Evolutionary conservation across 805 yeast genomes (phyloP), one percentile per base, ranked within the genome.

Genomic region (Wickerhamomyces ciferrii): DNA sequence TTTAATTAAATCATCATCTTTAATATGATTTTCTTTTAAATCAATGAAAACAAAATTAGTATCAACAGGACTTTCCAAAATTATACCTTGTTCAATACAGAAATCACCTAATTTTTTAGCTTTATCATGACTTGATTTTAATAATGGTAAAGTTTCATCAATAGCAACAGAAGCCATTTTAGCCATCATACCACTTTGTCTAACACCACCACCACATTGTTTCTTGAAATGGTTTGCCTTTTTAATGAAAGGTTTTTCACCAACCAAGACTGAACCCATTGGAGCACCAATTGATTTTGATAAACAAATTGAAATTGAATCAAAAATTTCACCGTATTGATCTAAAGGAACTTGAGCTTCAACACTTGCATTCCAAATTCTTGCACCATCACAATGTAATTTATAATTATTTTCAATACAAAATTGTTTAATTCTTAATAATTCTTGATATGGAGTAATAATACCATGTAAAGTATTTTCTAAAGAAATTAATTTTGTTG

Each of bases 261-360:
- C 95, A 34, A 90, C 96, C 36, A 91, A 72, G 4, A 91, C 80
- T 14, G 96, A 85, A 6, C 98, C 97, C 54, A 91, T 79, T 45
- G 98, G 97, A 0, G 97, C 97, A 48, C 97, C 96, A 54, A 91
- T 70, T 5, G 95, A 83, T 65, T 92, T 92, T 41, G 96, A 88
- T 43, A 91, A 68, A 66, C 98, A 91, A 44, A 91, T 73, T 7
- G 96, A 87, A 41, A 91, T 87, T 11, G 94, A 78, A 66, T 91
- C 97, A 62, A 91, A 91, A 48, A 81, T 68, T 48, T 75, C 70
- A 53, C 96, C 87, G 64, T 83, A 89, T 55, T 87, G 87, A 18
- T 65, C 68, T 45, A 91, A 67, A 11, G 89, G 66, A n/a, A 54
- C 44, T 2, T 59, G 62, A 8, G 88, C 75, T 29, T 76, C 91